These are phyloP conservation scores for rapeseed (Brassica napus) DNA, from an alignment of 345 rosid species.

Conservation along the genomic window DNA sequence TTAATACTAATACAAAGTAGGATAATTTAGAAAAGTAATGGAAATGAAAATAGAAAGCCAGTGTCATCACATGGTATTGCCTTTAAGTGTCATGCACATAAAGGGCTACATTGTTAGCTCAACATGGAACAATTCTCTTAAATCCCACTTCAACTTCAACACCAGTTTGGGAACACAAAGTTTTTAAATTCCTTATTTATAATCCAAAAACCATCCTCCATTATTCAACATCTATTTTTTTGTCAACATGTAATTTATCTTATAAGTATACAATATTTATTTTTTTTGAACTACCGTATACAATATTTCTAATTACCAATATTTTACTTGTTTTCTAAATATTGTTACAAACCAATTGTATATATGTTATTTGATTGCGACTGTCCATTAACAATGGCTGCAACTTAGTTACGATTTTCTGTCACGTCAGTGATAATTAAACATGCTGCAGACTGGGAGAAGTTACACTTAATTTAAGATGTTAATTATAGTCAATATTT, in stretches of 20 bases:
- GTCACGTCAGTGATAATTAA: not conserved
- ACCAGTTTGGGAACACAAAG: conserved; percentile 56
- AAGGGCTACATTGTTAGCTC: conserved; percentile 57
- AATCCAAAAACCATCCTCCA: not conserved
- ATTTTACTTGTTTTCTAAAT: not conserved
- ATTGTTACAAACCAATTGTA: not conserved
- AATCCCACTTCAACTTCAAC: conserved; percentile 64
- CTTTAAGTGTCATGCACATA: conserved; percentile 54
- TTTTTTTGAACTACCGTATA: too few relatives aligned
- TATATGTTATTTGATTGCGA: not conserved
- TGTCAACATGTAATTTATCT: not conserved
- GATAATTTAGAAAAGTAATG: not conserved
- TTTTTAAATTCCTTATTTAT: not conserved
- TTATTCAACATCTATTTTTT: not conserved
- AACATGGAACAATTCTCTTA: conserved; percentile 52
- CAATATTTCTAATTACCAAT: not conserved
- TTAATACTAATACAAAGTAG: not conserved
- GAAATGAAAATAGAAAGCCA: conserved; percentile 25
- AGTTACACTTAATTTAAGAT: not conserved
- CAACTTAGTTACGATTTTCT: not conserved
- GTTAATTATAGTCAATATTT: not conserved
- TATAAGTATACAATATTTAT: not conserved
- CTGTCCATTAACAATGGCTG: not conserved
- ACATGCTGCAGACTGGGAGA: not conserved
- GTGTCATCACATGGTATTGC: conserved; percentile 64